Base-by-base conservation (phyloP, 1,139 yeast genomes). In the Protomyces pachydermus region DNA sequence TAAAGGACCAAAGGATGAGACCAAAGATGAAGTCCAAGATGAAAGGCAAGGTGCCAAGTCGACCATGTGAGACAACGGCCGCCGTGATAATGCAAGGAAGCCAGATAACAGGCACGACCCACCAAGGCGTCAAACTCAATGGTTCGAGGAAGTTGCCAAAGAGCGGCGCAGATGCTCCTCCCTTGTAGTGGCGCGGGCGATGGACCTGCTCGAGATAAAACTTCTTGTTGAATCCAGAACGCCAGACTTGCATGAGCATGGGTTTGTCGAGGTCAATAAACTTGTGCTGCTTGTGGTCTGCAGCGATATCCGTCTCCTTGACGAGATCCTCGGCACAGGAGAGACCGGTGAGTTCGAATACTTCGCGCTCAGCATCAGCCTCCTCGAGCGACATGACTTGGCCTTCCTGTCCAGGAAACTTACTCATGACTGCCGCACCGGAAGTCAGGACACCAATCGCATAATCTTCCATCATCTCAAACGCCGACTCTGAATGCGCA, bases 181-280 rank as follows among this genome's bases (percentile, higher is more conserved):
- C 81, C 69, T 90, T 90, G 72, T 86, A 87, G 76, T 93, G 98
- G 73, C 98, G 86, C 64, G 98, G 98, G 75, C 97, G 84, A 76
- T 93, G 98, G 54, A 93, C 95, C 77, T 93, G 98, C 74, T 91
- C 97, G 73, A 93, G 80, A 75, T 93, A 93, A 73, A 93, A 93
- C 58, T 88, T 95, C 74, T 89, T 91, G 54, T 87, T 73, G 79
- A 90, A 93, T 55, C 82, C 80, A 52, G 91, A 84, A 67, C 81
- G 80, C 67, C 89, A 76, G 61, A 93, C 88, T 78, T 93, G 98
- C 76, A 82, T 74, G 63, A 93, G 78, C 71, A 93, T 79, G 1
- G 98, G 96, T 74, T 84, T 85, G 71, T 81, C 84, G 72, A 93
- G 82, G 74, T 93, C 98, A 71, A 93, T 80, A 74, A 93, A 93